Percentiles rank a stretch among this genome's conserved stretches.
phyloP scores from a whole-genome alignment of 148 eudicot species.

The Camellia japonica region DNA sequence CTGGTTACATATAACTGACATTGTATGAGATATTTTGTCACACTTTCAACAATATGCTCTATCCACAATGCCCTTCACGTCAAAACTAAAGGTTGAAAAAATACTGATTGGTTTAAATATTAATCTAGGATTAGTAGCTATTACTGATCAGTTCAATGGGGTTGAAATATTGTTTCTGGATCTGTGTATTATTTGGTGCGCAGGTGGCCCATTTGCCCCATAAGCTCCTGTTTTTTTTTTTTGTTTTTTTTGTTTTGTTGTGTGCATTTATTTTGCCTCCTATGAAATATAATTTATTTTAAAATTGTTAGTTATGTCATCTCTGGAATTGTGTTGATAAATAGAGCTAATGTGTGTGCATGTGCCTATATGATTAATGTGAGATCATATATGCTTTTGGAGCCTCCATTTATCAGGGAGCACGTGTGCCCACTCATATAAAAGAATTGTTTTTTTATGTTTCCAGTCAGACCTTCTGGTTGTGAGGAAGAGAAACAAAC shows the following conservation, averaged over 20 bases:
- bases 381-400: background rate
- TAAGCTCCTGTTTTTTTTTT: too few species aligned
- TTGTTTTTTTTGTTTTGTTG: background rate
- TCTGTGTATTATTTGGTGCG: background rate
- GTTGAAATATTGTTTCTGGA: background rate
- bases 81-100: background rate
- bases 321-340: too few species aligned
- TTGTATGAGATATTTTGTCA: background rate
- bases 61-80: background rate
- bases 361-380: background rate
- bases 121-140: background rate
- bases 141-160: background rate
- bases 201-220: background rate
- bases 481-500: slow-evolving; percentile 77
- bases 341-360: too few species aligned
- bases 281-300: too few species aligned
- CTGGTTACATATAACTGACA: background rate
- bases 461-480: slow-evolving; percentile 85
- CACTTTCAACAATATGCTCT: background rate
- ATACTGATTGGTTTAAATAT: background rate
- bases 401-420: background rate
- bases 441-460: slow-evolving; percentile 14
- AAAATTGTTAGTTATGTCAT: too few species aligned
- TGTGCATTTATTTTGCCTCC: too few species aligned
- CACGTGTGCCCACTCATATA: background rate